Base-by-base conservation (phyloP, 345 rosid genomes). In the Citrus inodora region DNA sequence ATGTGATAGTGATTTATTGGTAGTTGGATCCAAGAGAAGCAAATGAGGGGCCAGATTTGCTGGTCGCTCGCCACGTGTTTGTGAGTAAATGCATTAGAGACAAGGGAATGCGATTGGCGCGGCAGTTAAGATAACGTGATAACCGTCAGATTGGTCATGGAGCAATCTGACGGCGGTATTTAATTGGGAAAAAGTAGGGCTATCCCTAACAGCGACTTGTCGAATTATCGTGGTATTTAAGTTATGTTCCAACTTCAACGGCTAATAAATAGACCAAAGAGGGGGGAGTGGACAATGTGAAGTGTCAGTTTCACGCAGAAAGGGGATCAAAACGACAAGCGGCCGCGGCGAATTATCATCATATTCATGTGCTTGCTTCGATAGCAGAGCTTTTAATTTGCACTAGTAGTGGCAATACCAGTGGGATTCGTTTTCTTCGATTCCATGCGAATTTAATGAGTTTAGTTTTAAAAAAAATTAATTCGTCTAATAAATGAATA, bases 401-500 rank as follows among this genome's bases (percentile, higher is more conserved):
- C 51, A 46, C 48, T 5, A 0, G 37, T 5, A 35, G 37, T 35
- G 37, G 37, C 37, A 35, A 35, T 35, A 6, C 0, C 7, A 35
- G 37, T 6, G 1, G 37, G 11, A 38, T 38, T 38, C 42, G 3
- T 38, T 8, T 38, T 7, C 0, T 38, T 2, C 37, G 2, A 38
- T 7, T 38, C 9, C 9, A 38, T 0, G 42, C 42, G 9, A 38
- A 38, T 38, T 38, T 7, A 38, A 38, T 0, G 9, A 6, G 10
- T 38, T 38, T 38, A 8, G 40, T 1, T 37, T 37, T 4, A 1
- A 37, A 38, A 38, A 38, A 38, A 9, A 38, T 38, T 1, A 0
- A 8, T 8, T 8, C 0, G 0, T 8, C 0, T 38, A 0, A 37
- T 1, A 38, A 38, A 38, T 38, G 0, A 0, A 0, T 38, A 7